Evolutionary conservation across 176 grass and related monocot species (phyloP), one percentile per base, ranked within the genome.

Genomic region (Oryza glumipatula): DNA sequence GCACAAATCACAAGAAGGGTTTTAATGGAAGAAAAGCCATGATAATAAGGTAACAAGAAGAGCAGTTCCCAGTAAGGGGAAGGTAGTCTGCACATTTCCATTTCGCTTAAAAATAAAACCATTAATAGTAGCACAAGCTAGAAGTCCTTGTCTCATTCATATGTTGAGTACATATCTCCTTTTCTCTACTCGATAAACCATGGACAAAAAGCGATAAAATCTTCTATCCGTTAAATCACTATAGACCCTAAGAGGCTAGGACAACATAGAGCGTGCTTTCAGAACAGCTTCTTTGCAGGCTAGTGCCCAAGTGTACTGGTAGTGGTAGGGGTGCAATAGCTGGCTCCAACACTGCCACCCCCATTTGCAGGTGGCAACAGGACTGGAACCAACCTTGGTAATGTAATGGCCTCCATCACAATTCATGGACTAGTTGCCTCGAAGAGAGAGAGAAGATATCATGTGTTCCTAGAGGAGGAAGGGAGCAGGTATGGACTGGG

Each of bases 1-100:
- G 7, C 4, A 77, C 41, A 71, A 70, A 35, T n/a, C 19, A 39
- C 17, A 64, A 35, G n/a, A 38, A 36, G 16, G 41, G 3, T 63
- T 60, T 76, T 21, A 7, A 33, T 33, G 73, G 41, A 63, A 60
- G 65, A 44, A 77, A 82, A 77, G 39, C 11, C 24, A 39, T 14
- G 36, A 87, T 61, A 6, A 61, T 60, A 15, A 5, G 33, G 19
- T 9, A 74, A 74, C 7, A 7, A 74, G 0, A 30, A 67, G 9
- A 35, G 76, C 49, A 72, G 38, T 24, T 9, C 24, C 12, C 3
- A 65, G 1, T 49, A 51, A 36, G 70, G 64, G 15, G 47, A 82
- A 70, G 10, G 14, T 70, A 36, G 6, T 58, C 21, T 70, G 4
- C 7, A 2, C 21, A 47, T 64, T 64, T 48, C 14, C 30, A 38